Base-by-base conservation (phyloP, 1,139 yeast species). In the Tardiomyces blankii region DNA sequence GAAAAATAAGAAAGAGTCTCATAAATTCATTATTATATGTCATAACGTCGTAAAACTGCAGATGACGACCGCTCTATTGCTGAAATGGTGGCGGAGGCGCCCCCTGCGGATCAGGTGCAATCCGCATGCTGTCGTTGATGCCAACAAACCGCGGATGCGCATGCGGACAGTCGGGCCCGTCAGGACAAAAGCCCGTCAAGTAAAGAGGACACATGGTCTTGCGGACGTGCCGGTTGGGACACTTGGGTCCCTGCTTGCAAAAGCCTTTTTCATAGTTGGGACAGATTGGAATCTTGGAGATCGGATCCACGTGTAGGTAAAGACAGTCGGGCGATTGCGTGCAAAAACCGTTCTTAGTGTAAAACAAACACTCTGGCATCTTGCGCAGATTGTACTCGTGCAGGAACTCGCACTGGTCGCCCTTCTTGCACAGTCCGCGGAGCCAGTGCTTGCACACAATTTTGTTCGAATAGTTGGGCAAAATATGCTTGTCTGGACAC, bases 391-490 rank as follows among this genome's bases (percentile, higher is more conserved):
- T 91, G 62, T 89, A 91, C 60, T 93, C 99, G 65, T 93, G 99
- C 44, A 93, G 67, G 59, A 87, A 93, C 67, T 93, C 99, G 66
- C 98, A 93, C 52, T 85, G 89, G 56, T 89, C 96, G 46, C 94
- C 95, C 69, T 89, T 91, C 67, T 93, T 93, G 66, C 99, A 93
- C 38, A 93, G 74, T 0, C 98, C 98, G 55, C 97, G 76, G 43
- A 93, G 76, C 99, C 99, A 91, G 70, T 91, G 97, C 72, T 93
- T 91, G 63, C 98, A 91, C 16, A 91, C 98, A 46, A 82, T 80
- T 67, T 88, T 89, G 64, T 88, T 87, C 54, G 77, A 76, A 64
- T 82, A 87, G 66, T 81, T 80, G 39, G 93, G 80, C 19, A 86
- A 73, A 1, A 87, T 87, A 66, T 91, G 97, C 59, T 88, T 85